Evolutionary conservation across 257 asterid genomes (phyloP).

Genomic region (Lavandula angustifolia): DNA sequence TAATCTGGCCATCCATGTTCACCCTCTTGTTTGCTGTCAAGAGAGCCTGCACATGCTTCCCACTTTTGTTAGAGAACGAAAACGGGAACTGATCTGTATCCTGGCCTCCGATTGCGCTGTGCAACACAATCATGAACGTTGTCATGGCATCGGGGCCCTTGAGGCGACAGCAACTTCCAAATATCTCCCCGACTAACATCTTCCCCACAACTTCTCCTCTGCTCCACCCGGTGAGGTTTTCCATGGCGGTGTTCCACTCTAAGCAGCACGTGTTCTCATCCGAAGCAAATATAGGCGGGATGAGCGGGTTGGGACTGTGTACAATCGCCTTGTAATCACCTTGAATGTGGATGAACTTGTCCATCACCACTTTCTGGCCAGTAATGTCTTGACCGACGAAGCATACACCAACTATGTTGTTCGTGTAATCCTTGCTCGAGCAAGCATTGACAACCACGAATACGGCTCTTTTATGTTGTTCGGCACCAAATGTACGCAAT

Average conservation of each 20-base stretch:
- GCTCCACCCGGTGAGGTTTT: conserved; percentile 85
- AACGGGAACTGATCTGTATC: conserved; percentile 71
- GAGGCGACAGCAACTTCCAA: conserved; percentile 72
- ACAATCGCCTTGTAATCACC: conserved; percentile 89
- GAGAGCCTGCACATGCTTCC: conserved; percentile 69
- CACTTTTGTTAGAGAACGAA: conserved; percentile 61
- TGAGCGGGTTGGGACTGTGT: conserved; percentile 81
- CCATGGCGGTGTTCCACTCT: conserved; percentile 95
- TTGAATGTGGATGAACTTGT: conserved; percentile 83
- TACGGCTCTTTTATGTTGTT: conserved; percentile 53
- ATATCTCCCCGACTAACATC: conserved; percentile 82
- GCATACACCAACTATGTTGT: conserved; percentile 80
- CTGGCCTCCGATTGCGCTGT: conserved; percentile 73
- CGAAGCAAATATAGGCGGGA: conserved; percentile 94
- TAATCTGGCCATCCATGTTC: conserved; percentile 63
- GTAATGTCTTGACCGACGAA: conserved; percentile 93
- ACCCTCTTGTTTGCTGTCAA: conserved; percentile 82
- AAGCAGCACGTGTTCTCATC: conserved; percentile 87
- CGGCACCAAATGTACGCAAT: conserved; percentile 62
- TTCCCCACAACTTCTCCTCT: conserved; percentile 69
- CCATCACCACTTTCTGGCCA: conserved; percentile 82
- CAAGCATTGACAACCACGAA: conserved; percentile 88
- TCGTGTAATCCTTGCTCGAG: conserved; percentile 80
- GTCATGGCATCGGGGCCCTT: conserved; percentile 79
- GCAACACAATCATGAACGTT: conserved; percentile 77